phyloP scores from a whole-genome alignment of 2,329 filamentous ascomycete genomes.

The Ascochyta rabiei region DNA sequence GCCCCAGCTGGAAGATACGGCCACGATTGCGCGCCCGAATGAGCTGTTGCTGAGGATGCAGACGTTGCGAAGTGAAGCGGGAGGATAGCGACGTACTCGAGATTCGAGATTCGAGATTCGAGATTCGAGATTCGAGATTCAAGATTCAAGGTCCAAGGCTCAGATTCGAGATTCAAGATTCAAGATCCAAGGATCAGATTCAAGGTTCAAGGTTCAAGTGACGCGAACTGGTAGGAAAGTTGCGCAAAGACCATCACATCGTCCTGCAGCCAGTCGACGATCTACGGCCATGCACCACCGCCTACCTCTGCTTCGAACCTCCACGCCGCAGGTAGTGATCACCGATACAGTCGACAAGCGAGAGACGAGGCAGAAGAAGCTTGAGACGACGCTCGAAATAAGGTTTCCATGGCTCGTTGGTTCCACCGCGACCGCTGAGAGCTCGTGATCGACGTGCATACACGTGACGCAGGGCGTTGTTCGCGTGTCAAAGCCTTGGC shows the following conservation, averaged over 20 bases:
- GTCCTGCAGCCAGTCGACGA: not conserved
- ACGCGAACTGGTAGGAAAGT: not conserved
- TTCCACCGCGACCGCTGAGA: not conserved
- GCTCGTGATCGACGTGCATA: not conserved
- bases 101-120: not conserved
- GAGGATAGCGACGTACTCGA: not conserved
- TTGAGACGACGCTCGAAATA: not conserved
- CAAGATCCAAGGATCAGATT: no score
- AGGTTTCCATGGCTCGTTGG: not conserved
- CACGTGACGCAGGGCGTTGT: constrained; percentile 11
- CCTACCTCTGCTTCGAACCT: not conserved
- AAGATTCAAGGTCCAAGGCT: not conserved
- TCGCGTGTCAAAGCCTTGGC: constrained; percentile 16
- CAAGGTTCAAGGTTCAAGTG: not conserved
- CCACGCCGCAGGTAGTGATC: not conserved
- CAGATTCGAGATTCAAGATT: not conserved
- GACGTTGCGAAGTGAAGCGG: not conserved
- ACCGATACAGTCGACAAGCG: not conserved
- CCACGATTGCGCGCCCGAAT: not conserved
- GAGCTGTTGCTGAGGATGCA: not conserved
- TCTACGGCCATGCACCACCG: not conserved
- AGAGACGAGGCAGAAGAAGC: not conserved
- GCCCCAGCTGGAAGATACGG: not conserved
- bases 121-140: not conserved
- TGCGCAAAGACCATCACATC: not conserved